phyloP scores from a whole-genome alignment of 306 rosid genomes.

The Vicia sativa region DNA sequence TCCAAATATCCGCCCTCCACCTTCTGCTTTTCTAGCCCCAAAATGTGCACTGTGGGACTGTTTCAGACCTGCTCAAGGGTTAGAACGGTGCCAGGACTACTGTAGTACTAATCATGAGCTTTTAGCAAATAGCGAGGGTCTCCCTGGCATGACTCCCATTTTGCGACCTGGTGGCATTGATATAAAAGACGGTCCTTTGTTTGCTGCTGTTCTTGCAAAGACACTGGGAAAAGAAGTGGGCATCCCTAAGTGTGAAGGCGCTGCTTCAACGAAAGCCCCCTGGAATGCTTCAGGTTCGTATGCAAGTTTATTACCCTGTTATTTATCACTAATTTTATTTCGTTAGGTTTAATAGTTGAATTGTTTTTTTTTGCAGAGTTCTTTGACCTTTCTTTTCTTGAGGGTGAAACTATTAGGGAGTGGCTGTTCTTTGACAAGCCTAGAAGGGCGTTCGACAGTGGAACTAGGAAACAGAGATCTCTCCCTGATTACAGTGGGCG shows the following conservation, averaged over 20 bases:
- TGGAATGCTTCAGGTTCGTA: conserved; percentile 91
- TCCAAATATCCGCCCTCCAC: conserved; percentile 82
- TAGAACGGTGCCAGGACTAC: conserved; percentile 73
- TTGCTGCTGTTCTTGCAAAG: conserved; percentile 80
- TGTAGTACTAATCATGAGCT: conserved; percentile 76
- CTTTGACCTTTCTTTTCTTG: conserved; percentile 72
- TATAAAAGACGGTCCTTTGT: conserved; percentile 81
- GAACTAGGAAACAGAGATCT: conserved; percentile 87
- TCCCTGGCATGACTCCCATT: conserved; percentile 83
- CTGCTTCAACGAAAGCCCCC: conserved; percentile 89
- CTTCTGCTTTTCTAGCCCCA: conserved; percentile 90
- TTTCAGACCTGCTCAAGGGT: conserved; percentile 86
- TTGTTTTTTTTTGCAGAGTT: conserved; percentile 59
- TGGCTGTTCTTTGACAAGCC: conserved; percentile 99
- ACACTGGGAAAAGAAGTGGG: conserved; percentile 84
- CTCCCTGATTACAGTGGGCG: conserved; percentile 88
- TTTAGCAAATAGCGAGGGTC: conserved; percentile 84
- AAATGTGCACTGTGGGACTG: conserved; percentile 98
- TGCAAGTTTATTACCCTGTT: not conserved
- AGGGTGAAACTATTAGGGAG: conserved; percentile 83
- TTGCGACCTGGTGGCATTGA: conserved; percentile 88
- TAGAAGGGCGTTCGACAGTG: conserved; percentile 89
- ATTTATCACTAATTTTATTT: conserved; percentile 26
- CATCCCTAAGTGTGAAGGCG: conserved; percentile 90
- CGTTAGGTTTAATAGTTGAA: conserved; percentile 27